Percentiles rank a stretch among this genome's conserved stretches.
Evolutionary conservation across 192 early-diverging fungal genomes (phyloP).

Genomic region (Podochytrium sp.): DNA sequence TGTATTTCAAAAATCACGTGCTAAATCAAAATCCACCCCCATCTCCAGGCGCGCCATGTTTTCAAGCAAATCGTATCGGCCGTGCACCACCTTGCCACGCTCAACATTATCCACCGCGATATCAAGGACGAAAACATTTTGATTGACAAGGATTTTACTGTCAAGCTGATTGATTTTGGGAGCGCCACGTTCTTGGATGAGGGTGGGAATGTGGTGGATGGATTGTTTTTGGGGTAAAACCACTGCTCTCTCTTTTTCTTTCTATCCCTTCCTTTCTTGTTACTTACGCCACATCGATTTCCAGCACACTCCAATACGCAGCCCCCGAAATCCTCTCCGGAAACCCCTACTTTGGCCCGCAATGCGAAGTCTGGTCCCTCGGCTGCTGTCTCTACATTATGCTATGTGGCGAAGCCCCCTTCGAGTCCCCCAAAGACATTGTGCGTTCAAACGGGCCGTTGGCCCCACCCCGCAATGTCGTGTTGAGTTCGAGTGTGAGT

Average conservation of each 20-base stretch:
- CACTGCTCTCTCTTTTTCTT: no score
- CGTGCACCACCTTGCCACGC: slow-evolving; percentile 63
- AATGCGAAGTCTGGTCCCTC: slow-evolving; percentile 63
- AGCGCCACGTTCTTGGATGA: slow-evolving; percentile 48
- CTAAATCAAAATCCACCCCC: background rate
- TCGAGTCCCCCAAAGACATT: slow-evolving; percentile 39
- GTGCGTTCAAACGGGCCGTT: background rate
- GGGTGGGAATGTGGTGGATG: slow-evolving; percentile 28
- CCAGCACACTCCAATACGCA: slow-evolving; percentile 54
- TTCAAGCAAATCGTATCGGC: slow-evolving; percentile 73
- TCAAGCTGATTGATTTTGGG: slow-evolving; percentile 74
- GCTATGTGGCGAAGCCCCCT: slow-evolving; percentile 56
- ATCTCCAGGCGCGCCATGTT: slow-evolving; percentile 59
- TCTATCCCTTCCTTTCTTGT: background rate
- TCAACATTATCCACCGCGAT: slow-evolving; percentile 76
- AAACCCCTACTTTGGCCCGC: slow-evolving; percentile 51
- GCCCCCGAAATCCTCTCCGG: slow-evolving; percentile 59
- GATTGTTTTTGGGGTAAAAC: slow-evolving; percentile 59
- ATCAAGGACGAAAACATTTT: slow-evolving; percentile 79
- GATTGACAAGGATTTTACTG: slow-evolving; percentile 47
- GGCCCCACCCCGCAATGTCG: slow-evolving; percentile 28
- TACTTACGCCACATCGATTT: no score
- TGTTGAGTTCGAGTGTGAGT: slow-evolving; percentile 51
- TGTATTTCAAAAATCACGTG: background rate
- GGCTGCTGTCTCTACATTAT: slow-evolving; percentile 64